Evolutionary conservation across 805 yeast genomes (phyloP).

Genomic region (Isabelozyma pseudorhagii): DNA sequence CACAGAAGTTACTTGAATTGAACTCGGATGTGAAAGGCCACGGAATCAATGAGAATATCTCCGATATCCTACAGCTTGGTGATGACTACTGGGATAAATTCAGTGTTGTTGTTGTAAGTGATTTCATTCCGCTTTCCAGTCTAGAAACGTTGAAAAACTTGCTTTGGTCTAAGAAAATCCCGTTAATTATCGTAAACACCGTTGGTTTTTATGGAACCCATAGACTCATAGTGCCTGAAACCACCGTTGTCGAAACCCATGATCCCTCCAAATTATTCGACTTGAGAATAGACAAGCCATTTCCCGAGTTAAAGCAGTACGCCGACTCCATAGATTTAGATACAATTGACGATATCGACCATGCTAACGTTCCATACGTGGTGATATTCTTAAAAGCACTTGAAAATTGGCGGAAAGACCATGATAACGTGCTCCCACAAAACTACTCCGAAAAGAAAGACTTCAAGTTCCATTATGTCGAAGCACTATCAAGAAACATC

Average conservation of each 20-base stretch:
- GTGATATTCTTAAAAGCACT: constrained; percentile 57
- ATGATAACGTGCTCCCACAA: constrained; percentile 28
- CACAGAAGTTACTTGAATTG: constrained; percentile 47
- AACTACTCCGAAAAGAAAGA: constrained; percentile 38
- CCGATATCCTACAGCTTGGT: constrained; percentile 7
- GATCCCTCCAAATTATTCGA: constrained; percentile 66
- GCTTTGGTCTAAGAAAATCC: constrained; percentile 46
- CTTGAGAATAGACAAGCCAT: constrained; percentile 64
- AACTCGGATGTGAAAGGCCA: constrained; percentile 56
- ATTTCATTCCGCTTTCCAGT: constrained; percentile 14
- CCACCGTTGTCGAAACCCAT: constrained; percentile 68
- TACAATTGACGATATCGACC: constrained; percentile 40
- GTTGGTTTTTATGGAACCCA: constrained; percentile 67
- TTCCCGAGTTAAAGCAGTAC: constrained; percentile 61
- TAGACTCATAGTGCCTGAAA: constrained; percentile 50
- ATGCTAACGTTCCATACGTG: constrained; percentile 69
- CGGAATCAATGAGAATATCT: constrained; percentile 11
- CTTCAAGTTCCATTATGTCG: constrained; percentile 33
- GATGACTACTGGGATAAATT: constrained; percentile 46
- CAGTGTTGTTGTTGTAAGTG: constrained; percentile 46
- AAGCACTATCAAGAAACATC: constrained; percentile 39
- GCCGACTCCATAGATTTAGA: constrained; percentile 51
- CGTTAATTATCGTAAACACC: constrained; percentile 50
- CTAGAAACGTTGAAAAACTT: constrained; percentile 27
- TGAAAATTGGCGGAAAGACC: constrained; percentile 35